Conservation (phyloP, 106 monocot genomes). For the Dendrobium huoshanense region DNA sequence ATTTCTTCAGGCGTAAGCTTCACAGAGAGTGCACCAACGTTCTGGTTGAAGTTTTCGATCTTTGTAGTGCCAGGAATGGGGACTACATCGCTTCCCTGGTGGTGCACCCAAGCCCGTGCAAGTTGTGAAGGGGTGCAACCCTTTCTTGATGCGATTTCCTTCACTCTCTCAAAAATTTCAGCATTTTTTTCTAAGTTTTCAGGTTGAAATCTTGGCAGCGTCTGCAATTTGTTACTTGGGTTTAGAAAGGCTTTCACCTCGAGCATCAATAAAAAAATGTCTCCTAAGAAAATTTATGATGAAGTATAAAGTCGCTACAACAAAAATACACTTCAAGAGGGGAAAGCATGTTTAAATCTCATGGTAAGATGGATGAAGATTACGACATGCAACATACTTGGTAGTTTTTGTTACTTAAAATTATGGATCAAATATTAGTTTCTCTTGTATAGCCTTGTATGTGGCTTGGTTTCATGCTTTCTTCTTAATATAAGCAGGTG, state of each 20-base stretch:
- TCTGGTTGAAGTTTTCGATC: constrained; percentile 47
- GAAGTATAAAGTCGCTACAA: too few relatives aligned
- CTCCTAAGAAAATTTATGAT: not conserved
- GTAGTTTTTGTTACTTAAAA: too few relatives aligned
- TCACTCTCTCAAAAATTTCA: constrained; percentile 22
- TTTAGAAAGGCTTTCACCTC: not conserved
- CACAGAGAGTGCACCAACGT: constrained; percentile 38
- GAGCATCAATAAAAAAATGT: not conserved
- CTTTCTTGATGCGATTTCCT: constrained; percentile 24
- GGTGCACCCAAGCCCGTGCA: constrained; percentile 41
- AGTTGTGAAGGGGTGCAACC: constrained; percentile 37
- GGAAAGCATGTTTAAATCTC: too few relatives aligned
- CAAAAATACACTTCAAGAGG: too few relatives aligned
- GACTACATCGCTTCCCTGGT: constrained; percentile 35
- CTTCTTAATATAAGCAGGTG: too few relatives aligned
- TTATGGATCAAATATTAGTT: too few relatives aligned
- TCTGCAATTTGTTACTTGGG: not conserved
- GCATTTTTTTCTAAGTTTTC: constrained; percentile 31
- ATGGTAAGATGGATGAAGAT: too few relatives aligned
- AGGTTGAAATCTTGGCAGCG: constrained; percentile 21
- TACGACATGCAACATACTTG: too few relatives aligned
- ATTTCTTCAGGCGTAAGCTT: constrained; percentile 39
- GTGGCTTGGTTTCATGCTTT: too few relatives aligned
- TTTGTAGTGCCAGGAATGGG: constrained; percentile 60
- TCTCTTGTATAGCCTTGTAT: too few relatives aligned